A percentile compares a stretch with the other conserved stretches of the same genome.
These are phyloP conservation scores for Neurospora terricola DNA, from an alignment of 495 filamentous ascomycete species.

Conservation along the genomic window DNA sequence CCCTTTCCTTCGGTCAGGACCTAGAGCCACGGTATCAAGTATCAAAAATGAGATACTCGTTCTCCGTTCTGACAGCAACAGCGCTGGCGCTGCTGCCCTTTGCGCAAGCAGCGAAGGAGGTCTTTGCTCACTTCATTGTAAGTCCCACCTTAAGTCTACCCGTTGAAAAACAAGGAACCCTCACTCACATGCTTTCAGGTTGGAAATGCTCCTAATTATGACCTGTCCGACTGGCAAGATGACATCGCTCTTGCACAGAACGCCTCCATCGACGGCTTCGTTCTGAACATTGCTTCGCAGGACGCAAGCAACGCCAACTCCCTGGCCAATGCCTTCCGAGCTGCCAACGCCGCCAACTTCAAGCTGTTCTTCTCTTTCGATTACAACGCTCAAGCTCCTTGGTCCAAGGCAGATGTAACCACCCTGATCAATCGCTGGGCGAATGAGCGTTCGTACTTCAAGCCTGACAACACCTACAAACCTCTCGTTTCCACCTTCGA, in stretches of 20 bases:
- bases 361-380: constrained; percentile 56
- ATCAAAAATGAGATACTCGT: constrained; percentile 4
- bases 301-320: constrained; percentile 35
- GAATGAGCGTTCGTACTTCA: constrained; percentile 38
- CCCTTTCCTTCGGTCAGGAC: background rate
- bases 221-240: constrained; percentile 38
- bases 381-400: constrained; percentile 31
- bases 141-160: background rate
- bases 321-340: constrained; percentile 42
- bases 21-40: background rate
- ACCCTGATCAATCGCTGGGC: constrained; percentile 37
- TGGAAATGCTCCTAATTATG: constrained; percentile 32
- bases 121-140: constrained; percentile 20
- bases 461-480: constrained; percentile 29
- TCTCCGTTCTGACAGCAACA: background rate
- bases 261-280: constrained; percentile 49
- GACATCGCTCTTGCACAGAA: constrained; percentile 47
- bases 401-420: constrained; percentile 33
- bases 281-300: constrained; percentile 44
- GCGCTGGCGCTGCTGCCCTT: constrained; percentile 1
- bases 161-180: background rate
- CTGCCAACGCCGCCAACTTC: constrained; percentile 44
- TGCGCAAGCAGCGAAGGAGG: constrained; percentile 12
- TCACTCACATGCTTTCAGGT: background rate
- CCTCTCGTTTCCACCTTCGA: constrained; percentile 47